phyloP scores from a whole-genome alignment of 805 yeast species.

The Ogataea haglerorum region DNA sequence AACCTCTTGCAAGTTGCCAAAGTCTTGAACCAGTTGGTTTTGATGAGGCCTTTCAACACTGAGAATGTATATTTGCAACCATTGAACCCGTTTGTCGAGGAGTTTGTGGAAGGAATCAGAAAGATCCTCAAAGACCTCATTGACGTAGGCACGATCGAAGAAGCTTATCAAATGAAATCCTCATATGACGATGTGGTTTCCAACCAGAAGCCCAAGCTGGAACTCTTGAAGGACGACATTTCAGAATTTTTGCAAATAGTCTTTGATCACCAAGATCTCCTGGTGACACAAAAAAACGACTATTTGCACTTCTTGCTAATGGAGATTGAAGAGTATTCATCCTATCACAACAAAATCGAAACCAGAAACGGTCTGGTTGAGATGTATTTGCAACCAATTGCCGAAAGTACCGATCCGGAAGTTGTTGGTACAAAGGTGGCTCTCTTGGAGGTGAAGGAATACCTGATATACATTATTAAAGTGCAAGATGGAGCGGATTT shows the following conservation, averaged over 20 bases:
- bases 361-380: slow-evolving; percentile 17
- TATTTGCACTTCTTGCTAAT: slow-evolving; percentile 32
- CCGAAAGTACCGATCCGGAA: slow-evolving; percentile 37
- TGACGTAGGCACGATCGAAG: slow-evolving; percentile 54
- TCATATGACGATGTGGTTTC: slow-evolving; percentile 61
- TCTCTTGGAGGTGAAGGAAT: slow-evolving; percentile 75
- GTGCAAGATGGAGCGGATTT: slow-evolving; percentile 78
- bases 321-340: slow-evolving; percentile 21
- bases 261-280: slow-evolving; percentile 38
- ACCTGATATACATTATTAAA: slow-evolving; percentile 75
- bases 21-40: slow-evolving; percentile 60
- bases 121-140: slow-evolving; percentile 46
- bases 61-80: slow-evolving; percentile 73
- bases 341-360: slow-evolving; percentile 19
- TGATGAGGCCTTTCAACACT: slow-evolving; percentile 62
- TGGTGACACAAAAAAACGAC: slow-evolving; percentile 48
- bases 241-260: slow-evolving; percentile 41
- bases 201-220: slow-evolving; percentile 43
- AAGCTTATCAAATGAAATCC: slow-evolving; percentile 55
- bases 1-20: slow-evolving; percentile 58
- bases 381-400: slow-evolving; percentile 22
- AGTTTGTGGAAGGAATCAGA: slow-evolving; percentile 46
- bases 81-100: slow-evolving; percentile 64
- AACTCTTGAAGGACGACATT: slow-evolving; percentile 44
- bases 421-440: slow-evolving; percentile 41